These are phyloP conservation scores for Carallia pectinifolia DNA, from an alignment of 345 rosid genomes.

Conservation along the genomic window DNA sequence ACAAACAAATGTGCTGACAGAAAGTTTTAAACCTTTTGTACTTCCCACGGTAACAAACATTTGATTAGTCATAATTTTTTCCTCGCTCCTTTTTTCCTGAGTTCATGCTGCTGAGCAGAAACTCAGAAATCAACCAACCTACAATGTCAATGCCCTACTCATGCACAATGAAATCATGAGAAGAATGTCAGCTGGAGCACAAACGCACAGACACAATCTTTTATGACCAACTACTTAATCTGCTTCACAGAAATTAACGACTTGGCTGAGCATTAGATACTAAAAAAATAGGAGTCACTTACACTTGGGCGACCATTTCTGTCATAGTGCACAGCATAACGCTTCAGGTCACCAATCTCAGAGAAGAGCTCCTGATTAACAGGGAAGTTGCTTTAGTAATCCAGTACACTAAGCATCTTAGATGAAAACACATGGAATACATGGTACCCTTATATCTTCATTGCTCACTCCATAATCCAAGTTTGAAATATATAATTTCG, in stretches of 20 bases:
- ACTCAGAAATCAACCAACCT: no score
- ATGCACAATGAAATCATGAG: no score
- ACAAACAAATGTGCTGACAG: no score
- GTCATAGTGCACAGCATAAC: constrained; percentile 84
- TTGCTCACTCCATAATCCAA: constrained; percentile 88
- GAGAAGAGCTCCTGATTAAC: constrained; percentile 79
- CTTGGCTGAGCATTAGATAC: background rate
- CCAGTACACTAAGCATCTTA: constrained; percentile 17
- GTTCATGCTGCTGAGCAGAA: no score
- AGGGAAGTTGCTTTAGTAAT: constrained; percentile 21
- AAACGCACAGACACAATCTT: no score
- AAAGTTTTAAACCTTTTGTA: no score
- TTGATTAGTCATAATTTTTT: no score
- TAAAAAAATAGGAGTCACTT: constrained; percentile 24
- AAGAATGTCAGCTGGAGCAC: no score
- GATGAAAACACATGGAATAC: constrained; percentile 23
- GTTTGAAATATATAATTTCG: constrained; percentile 82
- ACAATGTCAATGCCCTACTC: no score
- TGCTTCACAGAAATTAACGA: background rate
- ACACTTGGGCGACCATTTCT: constrained; percentile 80
- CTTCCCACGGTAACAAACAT: no score
- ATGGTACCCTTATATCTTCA: constrained; percentile 91
- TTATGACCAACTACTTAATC: background rate
- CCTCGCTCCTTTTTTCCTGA: no score
- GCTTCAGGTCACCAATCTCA: constrained; percentile 85